Percentiles rank a stretch among this genome's conserved stretches.
These are phyloP conservation scores for Exutisphaerella laricina DNA, from an alignment of 2,329 filamentous ascomycete genomes.

Conservation along the genomic window DNA sequence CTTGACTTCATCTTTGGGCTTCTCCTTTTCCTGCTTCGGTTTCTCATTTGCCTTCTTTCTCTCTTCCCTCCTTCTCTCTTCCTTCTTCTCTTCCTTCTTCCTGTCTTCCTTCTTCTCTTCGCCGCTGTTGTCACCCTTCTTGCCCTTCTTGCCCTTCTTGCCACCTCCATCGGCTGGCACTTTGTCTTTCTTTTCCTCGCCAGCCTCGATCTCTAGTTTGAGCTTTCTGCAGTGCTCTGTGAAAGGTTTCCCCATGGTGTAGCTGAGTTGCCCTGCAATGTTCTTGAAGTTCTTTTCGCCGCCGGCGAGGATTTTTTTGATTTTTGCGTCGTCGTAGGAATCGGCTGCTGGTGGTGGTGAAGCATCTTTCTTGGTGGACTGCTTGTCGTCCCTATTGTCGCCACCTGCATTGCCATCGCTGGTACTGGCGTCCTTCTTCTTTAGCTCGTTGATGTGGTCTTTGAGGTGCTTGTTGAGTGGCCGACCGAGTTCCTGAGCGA, in stretches of 20 bases:
- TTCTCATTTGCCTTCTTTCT: too few species aligned
- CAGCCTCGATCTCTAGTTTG: neutral
- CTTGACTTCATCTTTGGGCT: constrained; percentile 11
- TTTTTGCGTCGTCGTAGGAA: constrained; percentile 19
- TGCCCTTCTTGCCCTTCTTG: constrained; percentile 19
- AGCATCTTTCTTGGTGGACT: constrained; percentile 8
- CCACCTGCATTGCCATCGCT: neutral
- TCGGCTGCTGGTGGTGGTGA: neutral
- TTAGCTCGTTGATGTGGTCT: constrained; percentile 35
- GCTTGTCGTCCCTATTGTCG: constrained; percentile 5
- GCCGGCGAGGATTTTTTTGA: constrained; percentile 10
- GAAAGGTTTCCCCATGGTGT: constrained; percentile 7
- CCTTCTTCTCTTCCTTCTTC: constrained; percentile 9
- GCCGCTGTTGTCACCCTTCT: constrained; percentile 11
- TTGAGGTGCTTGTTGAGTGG: constrained; percentile 13
- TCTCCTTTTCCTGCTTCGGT: constrained; percentile 3
- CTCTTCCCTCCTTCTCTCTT: too few species aligned
- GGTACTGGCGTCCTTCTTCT: constrained; percentile 14
- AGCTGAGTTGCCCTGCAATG: constrained; percentile 7
- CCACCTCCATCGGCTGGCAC: constrained; percentile 9
- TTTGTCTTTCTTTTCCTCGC: constrained; percentile 3
- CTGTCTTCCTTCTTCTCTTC: constrained; percentile 19
- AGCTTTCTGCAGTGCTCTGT: constrained; percentile 11
- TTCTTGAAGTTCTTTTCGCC: constrained; percentile 8
- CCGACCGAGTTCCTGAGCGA: constrained; percentile 31